These are phyloP conservation scores for Neoscytalidium dimidiatum DNA, from an alignment of 2,329 filamentous ascomycete species.

Conservation along the genomic window DNA sequence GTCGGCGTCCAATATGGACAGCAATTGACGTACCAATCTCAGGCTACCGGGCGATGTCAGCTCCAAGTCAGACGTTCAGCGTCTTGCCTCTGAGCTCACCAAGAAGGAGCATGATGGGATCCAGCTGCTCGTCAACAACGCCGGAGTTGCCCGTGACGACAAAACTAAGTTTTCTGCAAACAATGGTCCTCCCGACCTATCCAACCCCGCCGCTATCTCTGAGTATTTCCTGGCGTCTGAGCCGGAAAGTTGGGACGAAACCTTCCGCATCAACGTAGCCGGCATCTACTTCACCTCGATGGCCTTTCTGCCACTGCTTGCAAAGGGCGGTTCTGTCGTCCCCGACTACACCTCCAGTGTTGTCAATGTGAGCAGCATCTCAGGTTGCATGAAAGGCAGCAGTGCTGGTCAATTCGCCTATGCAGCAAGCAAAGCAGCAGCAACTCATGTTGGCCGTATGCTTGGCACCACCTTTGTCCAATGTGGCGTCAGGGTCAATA, in stretches of 20 bases:
- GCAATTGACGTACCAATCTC: neutral
- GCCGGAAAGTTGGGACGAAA: constrained; percentile 50
- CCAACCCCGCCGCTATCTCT: constrained; percentile 49
- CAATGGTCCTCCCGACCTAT: constrained; percentile 51
- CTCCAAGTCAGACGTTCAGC: constrained; percentile 51
- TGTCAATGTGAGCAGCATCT: constrained; percentile 57
- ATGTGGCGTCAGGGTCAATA: constrained; percentile 46
- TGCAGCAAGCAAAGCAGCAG: constrained; percentile 52
- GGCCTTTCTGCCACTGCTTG: constrained; percentile 56
- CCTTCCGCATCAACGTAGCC: constrained; percentile 55
- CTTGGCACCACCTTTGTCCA: constrained; percentile 47
- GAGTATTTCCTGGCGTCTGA: constrained; percentile 53
- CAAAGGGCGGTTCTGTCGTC: constrained; percentile 48
- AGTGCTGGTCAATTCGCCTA: constrained; percentile 56
- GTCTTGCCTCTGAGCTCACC: constrained; percentile 42
- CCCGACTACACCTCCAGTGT: constrained; percentile 53
- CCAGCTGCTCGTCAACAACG: constrained; percentile 58
- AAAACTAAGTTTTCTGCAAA: constrained; percentile 51
- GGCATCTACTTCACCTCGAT: constrained; percentile 56
- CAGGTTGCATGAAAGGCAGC: constrained; percentile 53
- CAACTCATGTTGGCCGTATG: constrained; percentile 49
- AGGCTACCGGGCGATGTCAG: constrained; percentile 51
- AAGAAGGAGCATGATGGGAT: constrained; percentile 54
- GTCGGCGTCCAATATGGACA: neutral
- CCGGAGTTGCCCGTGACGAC: constrained; percentile 55